These are phyloP conservation scores for Suillus plorans DNA, from an alignment of 768 basidiomycete species.

Conservation along the genomic window DNA sequence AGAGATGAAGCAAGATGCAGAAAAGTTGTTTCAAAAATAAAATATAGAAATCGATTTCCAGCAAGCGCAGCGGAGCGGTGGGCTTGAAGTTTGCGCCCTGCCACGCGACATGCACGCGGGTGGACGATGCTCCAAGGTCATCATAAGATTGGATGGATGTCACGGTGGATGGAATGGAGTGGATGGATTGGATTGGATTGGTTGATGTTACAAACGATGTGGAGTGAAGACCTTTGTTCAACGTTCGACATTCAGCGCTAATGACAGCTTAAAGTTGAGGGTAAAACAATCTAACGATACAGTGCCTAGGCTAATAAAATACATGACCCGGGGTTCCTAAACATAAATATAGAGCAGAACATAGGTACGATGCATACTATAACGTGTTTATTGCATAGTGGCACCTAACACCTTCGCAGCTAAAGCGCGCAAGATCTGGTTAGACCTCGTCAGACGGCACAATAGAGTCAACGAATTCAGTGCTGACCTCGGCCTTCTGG, in stretches of 20 bases:
- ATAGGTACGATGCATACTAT: background rate
- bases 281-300: background rate
- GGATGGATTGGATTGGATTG: too few species aligned
- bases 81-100: too few species aligned
- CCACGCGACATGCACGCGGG: too few species aligned
- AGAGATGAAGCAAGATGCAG: too few species aligned
- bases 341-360: background rate
- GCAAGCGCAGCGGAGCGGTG: too few species aligned
- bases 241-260: background rate
- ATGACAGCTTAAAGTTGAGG: background rate
- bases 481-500: conserved; percentile 82
- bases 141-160: too few species aligned
- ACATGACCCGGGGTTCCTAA: background rate
- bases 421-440: conserved; percentile 74
- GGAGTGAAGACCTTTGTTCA: background rate
- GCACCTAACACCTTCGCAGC: conserved; percentile 83
- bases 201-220: background rate
- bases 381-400: conserved; percentile 32
- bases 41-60: too few species aligned
- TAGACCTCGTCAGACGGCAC: background rate
- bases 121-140: too few species aligned
- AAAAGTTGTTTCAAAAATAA: too few species aligned
- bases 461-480: background rate
- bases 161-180: too few species aligned
- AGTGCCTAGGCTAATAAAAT: background rate